Conservation (phyloP, 495 filamentous ascomycete genomes). For the Saxispiralis lemnorum region DNA sequence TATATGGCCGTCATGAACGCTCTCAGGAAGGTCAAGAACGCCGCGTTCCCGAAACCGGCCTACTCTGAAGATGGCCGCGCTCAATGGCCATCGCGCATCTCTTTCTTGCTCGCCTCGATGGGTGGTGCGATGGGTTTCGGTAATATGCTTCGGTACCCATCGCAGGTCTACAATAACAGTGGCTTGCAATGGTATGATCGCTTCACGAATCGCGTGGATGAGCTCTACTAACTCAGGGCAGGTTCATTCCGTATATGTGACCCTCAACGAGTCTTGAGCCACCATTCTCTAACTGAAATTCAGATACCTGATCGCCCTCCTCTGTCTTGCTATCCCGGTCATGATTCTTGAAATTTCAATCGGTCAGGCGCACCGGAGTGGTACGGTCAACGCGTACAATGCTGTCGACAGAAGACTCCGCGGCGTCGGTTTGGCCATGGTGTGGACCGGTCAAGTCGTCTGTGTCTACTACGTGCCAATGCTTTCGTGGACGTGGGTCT, state of each 20-base stretch:
- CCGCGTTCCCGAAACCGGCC: no score
- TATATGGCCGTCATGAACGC: no score
- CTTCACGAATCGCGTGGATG: not conserved
- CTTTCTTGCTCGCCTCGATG: not conserved
- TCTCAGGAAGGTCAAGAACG: no score
- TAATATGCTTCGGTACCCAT: not conserved
- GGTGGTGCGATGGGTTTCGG: not conserved
- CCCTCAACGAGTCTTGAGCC: no score
- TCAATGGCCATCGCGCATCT: slow-evolving; percentile 1
- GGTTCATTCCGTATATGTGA: no score
- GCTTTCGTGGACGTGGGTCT: not conserved
- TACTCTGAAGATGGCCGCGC: not conserved
- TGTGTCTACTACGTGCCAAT: not conserved
- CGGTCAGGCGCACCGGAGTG: not conserved
- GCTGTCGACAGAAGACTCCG: not conserved
- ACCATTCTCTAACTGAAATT: no score
- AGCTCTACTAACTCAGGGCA: no score
- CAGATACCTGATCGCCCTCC: not conserved
- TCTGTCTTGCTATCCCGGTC: not conserved
- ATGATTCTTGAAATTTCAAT: not conserved
- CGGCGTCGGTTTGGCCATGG: not conserved
- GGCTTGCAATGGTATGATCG: not conserved
- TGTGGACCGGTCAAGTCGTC: not conserved
- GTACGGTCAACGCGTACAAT: not conserved
- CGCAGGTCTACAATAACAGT: not conserved